Evolutionary conservation across 2,329 filamentous ascomycete genomes (phyloP), one percentile per base, ranked within the genome.

Genomic region (Lecanosticta acicola): DNA sequence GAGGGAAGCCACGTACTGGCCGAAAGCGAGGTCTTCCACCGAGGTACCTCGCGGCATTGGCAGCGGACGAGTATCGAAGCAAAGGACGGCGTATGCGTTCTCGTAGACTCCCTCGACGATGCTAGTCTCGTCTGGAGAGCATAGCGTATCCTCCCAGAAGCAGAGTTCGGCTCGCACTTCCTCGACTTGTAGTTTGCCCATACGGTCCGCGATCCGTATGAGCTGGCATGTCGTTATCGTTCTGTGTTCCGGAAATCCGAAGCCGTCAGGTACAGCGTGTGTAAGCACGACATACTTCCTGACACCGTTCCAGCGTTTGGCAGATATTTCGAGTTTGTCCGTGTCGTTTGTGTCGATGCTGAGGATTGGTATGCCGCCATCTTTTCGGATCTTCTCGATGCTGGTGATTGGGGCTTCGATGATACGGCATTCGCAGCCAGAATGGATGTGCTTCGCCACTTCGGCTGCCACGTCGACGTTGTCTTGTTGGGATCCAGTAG

Each of bases 161-260:
- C 50, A 53, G 16, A 53, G 32, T 29, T 48, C 50, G 11, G 39
- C 32, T 17, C 45, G 44, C 2, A 47, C 45, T 29, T 53, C 46
- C 26, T 49, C 40, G 8, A 53, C 43, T 9, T 53, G 47, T 4
- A 53, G 36, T 35, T 49, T 49, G 17, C 50, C 50, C n/a, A 53
- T 40, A 9, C 26, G 34, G 32, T 49, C 46, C 14, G 46, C 50
- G n/a, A 50, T 35, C 18, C 26, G 32, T 21, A 53, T 53, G 10
- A 50, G 33, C 32, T 48, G 41, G 36, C 47, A 53, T 8, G 47
- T 48, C 14, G 50, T 48, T 41, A 48, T 53, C 7, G 47, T 46
- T 26, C 41, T 38, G 38, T 42, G 41, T 13, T 40, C 32, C 4
- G 50, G 38, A 11, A 38, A 50, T 5, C 26, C 43, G 39, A 53